Conservation (phyloP, 257 asterid genomes). For the Solanum pennellii region DNA sequence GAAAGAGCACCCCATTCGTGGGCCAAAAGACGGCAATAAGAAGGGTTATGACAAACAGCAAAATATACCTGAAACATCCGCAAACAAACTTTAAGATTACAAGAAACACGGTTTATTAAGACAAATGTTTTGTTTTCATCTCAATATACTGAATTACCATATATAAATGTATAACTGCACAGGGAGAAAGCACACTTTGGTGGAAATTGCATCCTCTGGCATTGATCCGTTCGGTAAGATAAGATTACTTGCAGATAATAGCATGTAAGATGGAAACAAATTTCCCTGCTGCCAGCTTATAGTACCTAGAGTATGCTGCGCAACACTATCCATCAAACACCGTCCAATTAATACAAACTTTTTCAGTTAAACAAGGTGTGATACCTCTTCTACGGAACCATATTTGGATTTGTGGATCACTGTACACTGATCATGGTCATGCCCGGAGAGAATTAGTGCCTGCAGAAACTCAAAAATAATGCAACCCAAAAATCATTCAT, state of each 20-base stretch:
- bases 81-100: neutral
- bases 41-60: constrained; percentile 58
- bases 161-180: constrained; percentile 61
- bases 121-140: neutral
- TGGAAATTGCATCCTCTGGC: constrained; percentile 28
- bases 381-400: constrained; percentile 72
- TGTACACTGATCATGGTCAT: constrained; percentile 95
- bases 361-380: neutral
- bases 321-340: constrained; percentile 16
- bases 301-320: constrained; percentile 96
- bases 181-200: constrained; percentile 89
- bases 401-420: constrained; percentile 41
- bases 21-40: constrained; percentile 56
- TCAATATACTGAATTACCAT: constrained; percentile 36
- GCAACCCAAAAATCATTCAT: neutral
- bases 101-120: neutral
- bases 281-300: constrained; percentile 99
- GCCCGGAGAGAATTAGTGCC: constrained; percentile 85
- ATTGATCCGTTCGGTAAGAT: constrained; percentile 14
- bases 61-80: constrained; percentile 56
- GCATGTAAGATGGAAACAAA: constrained; percentile 87
- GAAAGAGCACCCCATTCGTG: constrained; percentile 39
- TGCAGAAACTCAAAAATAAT: constrained; percentile 22
- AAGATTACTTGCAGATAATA: constrained; percentile 57
- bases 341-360: neutral